Conservation (phyloP, 108 stramenopile genomes). For the Chaetoceros tenuissimus region DNA sequence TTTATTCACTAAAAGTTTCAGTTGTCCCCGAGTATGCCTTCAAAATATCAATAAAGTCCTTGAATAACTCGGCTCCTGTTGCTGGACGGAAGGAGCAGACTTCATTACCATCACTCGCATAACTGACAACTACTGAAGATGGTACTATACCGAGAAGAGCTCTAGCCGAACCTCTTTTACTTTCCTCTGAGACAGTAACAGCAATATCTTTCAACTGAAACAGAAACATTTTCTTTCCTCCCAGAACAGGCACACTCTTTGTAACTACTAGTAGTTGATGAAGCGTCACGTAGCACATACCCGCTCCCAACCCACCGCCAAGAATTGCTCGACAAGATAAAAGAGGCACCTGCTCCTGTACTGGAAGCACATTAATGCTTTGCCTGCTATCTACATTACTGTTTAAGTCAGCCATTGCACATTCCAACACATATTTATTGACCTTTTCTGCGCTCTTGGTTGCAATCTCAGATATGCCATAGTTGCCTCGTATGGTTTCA, state of each 20-base stretch:
- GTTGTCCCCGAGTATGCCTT: constrained; percentile 26
- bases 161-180: no score
- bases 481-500: constrained; percentile 35
- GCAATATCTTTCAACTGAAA: constrained; percentile 53
- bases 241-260: constrained; percentile 59
- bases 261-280: constrained; percentile 68
- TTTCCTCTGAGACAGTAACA: constrained; percentile 42
- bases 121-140: constrained; percentile 36
- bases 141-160: constrained; percentile 63
- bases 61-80: constrained; percentile 49
- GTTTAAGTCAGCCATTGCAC: constrained; percentile 14
- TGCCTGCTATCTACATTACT: constrained; percentile 29
- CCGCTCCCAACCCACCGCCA: constrained; percentile 54
- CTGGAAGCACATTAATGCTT: constrained; percentile 23
- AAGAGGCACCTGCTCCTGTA: constrained; percentile 58
- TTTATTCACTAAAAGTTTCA: no score
- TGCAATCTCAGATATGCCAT: constrained; percentile 38
- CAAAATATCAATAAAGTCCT: constrained; percentile 57
- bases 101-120: constrained; percentile 24
- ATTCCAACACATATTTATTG: no score
- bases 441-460: constrained; percentile 47
- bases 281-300: constrained; percentile 56
- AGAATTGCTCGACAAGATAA: constrained; percentile 53
- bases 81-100: constrained; percentile 69
- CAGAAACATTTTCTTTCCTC: constrained; percentile 32